A percentile compares a stretch with the other conserved stretches of the same genome.
Conservation (phyloP, 768 basidiomycete species). For the Mycena indigotica region DNA sequence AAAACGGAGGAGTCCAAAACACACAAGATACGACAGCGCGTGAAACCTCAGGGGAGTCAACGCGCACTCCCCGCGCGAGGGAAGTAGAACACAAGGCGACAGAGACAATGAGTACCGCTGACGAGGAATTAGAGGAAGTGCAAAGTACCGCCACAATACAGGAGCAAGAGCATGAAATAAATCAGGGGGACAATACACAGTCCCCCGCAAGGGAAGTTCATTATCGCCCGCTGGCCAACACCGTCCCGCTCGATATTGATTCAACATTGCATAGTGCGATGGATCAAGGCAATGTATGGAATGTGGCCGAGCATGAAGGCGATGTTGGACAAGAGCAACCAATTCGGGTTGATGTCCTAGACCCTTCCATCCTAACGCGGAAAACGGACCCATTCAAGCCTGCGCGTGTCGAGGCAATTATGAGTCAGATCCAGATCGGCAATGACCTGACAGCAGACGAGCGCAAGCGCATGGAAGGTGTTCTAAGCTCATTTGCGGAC, state of each 20-base stretch:
- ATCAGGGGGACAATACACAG: constrained; percentile 14
- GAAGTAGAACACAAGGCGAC: background rate
- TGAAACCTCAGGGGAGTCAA: background rate
- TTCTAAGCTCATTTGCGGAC: no score
- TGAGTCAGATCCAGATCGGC: constrained; percentile 19
- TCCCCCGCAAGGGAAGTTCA: constrained; percentile 14
- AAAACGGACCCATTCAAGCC: constrained; percentile 24
- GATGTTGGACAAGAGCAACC: background rate
- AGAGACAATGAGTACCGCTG: background rate
- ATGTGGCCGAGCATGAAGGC: constrained; percentile 1
- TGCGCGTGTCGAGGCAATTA: constrained; percentile 18
- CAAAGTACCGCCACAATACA: background rate
- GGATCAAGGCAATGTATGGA: constrained; percentile 3
- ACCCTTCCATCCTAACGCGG: constrained; percentile 11
- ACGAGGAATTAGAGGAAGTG: background rate
- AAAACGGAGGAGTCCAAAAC: background rate
- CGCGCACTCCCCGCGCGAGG: constrained; percentile 9
- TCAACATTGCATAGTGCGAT: background rate
- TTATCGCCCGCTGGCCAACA: background rate
- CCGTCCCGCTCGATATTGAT: background rate
- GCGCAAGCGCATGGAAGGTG: no score
- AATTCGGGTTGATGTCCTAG: background rate
- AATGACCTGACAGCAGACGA: constrained; percentile 25
- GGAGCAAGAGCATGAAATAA: background rate
- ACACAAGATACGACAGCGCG: background rate